Base-by-base conservation (phyloP, 352 stramenopile species). In the Pythium dissotocum region DNA sequence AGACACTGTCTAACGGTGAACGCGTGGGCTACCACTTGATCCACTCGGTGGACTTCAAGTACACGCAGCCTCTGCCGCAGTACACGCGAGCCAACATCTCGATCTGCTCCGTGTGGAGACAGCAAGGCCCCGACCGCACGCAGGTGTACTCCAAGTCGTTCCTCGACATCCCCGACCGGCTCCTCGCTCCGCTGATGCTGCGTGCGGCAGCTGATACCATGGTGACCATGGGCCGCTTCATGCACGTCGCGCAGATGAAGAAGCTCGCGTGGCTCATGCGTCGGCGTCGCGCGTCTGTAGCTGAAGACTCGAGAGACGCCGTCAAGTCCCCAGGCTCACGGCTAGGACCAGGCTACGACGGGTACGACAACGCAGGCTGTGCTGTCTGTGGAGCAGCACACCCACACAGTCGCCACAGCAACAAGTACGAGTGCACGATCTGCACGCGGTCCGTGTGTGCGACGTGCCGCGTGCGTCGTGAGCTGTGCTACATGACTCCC, bases 11-110 rank as follows among this genome's bases (percentile, higher is more conserved):
- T 1, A 79, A 75, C 1, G 84, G 82, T 32, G 80, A 93, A 32
- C 70, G 67, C 6, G 57, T 93, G 56, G 84, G 82, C 7, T 91
- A 75, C 67, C 77, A 90, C 33, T 62, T 93, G 12, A 65, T 84
- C 12, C 84, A 93, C 61, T 93, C 84, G 38, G 75, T 93, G 9
- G 73, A 90, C 51, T 91, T 91, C 58, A 70, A 76, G 59, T 71
- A 85, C 55, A 87, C 79, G 7, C 78, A 71, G 38, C 46, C 65
- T 21, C 72, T 87, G 30, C 63, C 54, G 7, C 73, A 73, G 8
- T 77, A 79, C 35, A 51, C 76, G n/a, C 81, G 83, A 16, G 76
- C 73, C 12, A 88, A 90, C 58, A 80, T 90, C 59, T 90, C 79
- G 28, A 77, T 72, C n/a, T 90, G 79, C 60, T 80, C 71, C 6